Base-by-base conservation (phyloP, 495 filamentous ascomycete species). In the Trichoderma gamsii region DNA sequence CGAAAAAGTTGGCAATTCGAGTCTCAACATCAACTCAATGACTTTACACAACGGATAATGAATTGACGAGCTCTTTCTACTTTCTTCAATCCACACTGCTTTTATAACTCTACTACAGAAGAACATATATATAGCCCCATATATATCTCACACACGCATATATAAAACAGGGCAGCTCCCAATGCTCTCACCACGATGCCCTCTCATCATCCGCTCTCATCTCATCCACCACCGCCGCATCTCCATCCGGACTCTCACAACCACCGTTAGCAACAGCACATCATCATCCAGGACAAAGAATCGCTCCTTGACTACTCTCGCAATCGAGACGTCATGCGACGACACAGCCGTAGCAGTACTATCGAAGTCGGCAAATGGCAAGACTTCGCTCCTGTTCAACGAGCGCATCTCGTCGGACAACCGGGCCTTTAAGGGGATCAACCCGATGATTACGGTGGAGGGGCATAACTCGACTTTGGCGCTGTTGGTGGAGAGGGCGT, bases 321-420 rank as follows among this genome's bases (percentile, higher is more conserved):
- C 91, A 21, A 96, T 98, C 74, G 94, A 98, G 80, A 91, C 90
- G 18, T 97, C 93, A n/a, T 98, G 92, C 82, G 95, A 99, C 78
- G 95, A 99, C 79, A 97, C 94, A 1, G 94, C 90, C 52, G 92
- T 99, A 8, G 91, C 94, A 25, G 78, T 99, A 61, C 82, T 98
- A 16, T 84, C 91, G 68, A 90, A 85, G 66, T 76, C 82, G 49
- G 44, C 72, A 6, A 71, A 73, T 8, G 68, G 73, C 3, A 73
- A 76, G 13, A 84, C 86, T 8, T 81, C 76, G 8, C 83, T 97
- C 0, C 86, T 88, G 75, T 96, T 93, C 79, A 87, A 96, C 69
- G 83, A 89, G 70, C 96, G 92, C 71, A 76, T 94, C 65, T 97
- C 92, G 0, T 88, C 90, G 23, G 87, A 96, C 73, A 90, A 89